Evolutionary conservation across 257 asterid species (phyloP).

Genomic region (Verbena officinalis): DNA sequence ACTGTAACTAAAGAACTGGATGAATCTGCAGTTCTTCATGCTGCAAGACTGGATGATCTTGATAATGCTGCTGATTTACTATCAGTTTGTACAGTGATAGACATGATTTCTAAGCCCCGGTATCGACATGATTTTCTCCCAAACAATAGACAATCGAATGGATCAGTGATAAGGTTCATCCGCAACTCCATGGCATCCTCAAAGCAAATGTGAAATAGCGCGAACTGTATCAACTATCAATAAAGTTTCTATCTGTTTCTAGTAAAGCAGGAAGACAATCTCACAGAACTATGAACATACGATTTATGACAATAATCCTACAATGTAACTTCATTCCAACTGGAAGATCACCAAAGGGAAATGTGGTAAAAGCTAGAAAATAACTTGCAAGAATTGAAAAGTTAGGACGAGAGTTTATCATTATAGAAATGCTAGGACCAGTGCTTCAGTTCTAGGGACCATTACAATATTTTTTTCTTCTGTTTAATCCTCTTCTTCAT

Average conservation of each 20-base stretch:
- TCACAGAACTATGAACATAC: neutral
- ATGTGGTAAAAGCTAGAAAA: neutral
- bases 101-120: constrained; percentile 12
- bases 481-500: neutral
- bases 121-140: constrained; percentile 8
- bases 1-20: constrained; percentile 51
- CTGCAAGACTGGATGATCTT: constrained; percentile 60
- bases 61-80: constrained; percentile 47
- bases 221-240: neutral
- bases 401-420: neutral
- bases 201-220: constrained; percentile 13
- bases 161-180: constrained; percentile 3
- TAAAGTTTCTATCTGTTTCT: neutral
- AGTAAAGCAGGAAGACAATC: neutral
- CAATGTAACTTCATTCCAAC: neutral
- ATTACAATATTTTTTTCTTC: neutral
- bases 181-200: constrained; percentile 12
- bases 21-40: constrained; percentile 50
- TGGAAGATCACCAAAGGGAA: neutral
- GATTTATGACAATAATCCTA: neutral
- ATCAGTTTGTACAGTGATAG: constrained; percentile 52
- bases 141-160: neutral
- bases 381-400: constrained; percentile 2
- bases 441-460: constrained; percentile 19
- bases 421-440: neutral